Conservation (phyloP, 2,329 filamentous ascomycete genomes). For the Rhinocladiella similis region DNA sequence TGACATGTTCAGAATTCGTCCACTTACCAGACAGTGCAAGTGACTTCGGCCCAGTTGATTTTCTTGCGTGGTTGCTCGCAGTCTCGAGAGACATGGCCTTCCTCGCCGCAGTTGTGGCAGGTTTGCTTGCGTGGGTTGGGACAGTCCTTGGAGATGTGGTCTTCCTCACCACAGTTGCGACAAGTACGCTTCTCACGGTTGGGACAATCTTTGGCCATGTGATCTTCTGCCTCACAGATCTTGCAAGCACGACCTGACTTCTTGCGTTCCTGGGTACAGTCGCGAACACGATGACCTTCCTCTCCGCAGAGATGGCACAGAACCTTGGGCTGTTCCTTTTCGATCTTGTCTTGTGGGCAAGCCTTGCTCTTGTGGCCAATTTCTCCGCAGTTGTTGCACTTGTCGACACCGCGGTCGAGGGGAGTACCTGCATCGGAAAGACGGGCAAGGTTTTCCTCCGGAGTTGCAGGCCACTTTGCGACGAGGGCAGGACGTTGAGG, state of each 20-base stretch:
- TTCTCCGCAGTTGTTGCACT: constrained; percentile 53
- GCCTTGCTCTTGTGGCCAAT: constrained; percentile 48
- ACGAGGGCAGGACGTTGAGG: constrained; percentile 48
- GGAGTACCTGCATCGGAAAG: constrained; percentile 53
- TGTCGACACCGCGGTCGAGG: constrained; percentile 50
- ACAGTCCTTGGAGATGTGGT: constrained; percentile 44
- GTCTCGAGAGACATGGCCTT: constrained; percentile 48
- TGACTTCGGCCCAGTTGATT: constrained; percentile 24
- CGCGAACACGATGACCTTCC: constrained; percentile 50
- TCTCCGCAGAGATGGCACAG: constrained; percentile 51
- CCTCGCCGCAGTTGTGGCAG: constrained; percentile 56
- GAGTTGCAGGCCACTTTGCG: constrained; percentile 49
- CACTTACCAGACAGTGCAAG: constrained; percentile 22
- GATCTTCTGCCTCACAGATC: constrained; percentile 27
- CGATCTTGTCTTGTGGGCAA: constrained; percentile 50
- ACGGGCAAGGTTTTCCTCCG: constrained; percentile 54
- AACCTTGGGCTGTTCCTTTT: constrained; percentile 44
- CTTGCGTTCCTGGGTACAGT: constrained; percentile 41
- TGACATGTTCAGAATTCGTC: neutral
- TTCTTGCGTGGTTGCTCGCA: constrained; percentile 39
- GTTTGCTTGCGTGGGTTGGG: constrained; percentile 35
- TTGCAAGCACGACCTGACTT: constrained; percentile 26
- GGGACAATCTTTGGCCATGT: constrained; percentile 28
- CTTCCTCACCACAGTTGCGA: constrained; percentile 54
- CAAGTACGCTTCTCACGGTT: constrained; percentile 42